phyloP scores from a whole-genome alignment of 2,329 filamentous ascomycete genomes.

The Talaromyces rugulosus region DNA sequence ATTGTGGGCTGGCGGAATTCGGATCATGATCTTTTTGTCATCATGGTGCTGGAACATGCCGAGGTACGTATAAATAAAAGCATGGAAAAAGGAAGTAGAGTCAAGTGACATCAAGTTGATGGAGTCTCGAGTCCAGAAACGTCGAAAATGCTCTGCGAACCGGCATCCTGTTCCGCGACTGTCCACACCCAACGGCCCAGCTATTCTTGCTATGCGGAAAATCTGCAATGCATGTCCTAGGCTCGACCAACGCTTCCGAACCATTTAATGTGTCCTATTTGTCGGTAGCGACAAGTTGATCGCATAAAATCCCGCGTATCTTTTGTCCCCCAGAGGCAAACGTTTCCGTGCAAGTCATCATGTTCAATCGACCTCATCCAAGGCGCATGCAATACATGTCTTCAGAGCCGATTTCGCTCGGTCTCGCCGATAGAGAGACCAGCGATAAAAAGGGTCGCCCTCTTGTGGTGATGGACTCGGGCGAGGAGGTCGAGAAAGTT shows the following conservation, averaged over 20 bases:
- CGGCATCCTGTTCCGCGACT: constrained; percentile 77
- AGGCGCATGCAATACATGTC: constrained; percentile 95
- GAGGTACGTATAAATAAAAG: constrained; percentile 67
- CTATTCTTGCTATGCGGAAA: constrained; percentile 84
- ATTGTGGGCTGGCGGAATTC: constrained; percentile 97
- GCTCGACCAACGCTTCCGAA: constrained; percentile 65
- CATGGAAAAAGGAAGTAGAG: neutral
- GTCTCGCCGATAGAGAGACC: constrained; percentile 67
- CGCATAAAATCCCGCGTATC: constrained; percentile 63
- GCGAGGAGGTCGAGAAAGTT: constrained; percentile 65
- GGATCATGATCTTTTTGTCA: constrained; percentile 80
- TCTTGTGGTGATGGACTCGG: constrained; percentile 59
- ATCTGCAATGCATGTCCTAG: constrained; percentile 77
- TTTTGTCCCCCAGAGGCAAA: constrained; percentile 62
- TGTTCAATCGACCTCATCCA: constrained; percentile 83
- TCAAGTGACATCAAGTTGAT: neutral
- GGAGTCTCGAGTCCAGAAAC: constrained; percentile 57
- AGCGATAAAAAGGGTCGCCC: constrained; percentile 27
- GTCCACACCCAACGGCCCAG: constrained; percentile 71
- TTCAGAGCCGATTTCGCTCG: constrained; percentile 79
- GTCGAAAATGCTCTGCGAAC: constrained; percentile 85
- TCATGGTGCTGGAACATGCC: constrained; percentile 83
- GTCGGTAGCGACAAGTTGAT: constrained; percentile 52
- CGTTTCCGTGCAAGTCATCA: constrained; percentile 76
- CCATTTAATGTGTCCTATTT: constrained; percentile 67